Conservation (phyloP, 192 early-diverging fungal species). For the Haplosporangium gracile region DNA sequence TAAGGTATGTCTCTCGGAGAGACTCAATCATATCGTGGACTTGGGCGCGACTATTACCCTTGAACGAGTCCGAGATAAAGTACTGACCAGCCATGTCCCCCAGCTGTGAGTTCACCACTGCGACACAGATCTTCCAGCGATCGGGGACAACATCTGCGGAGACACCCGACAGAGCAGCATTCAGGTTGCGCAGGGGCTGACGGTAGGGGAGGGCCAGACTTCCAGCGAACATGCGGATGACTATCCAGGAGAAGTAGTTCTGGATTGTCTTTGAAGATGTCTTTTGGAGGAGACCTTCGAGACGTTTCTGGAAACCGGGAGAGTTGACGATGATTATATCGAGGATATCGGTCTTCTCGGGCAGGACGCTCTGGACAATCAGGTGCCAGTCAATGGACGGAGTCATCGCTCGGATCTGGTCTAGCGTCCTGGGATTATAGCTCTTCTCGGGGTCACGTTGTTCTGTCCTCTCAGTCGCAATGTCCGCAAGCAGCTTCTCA, state of each 20-base stretch:
- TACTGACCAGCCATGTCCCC: slow-evolving; percentile 57
- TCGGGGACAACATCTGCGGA: slow-evolving; percentile 54
- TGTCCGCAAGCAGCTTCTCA: slow-evolving; percentile 63
- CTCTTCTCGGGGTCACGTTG: slow-evolving; percentile 54
- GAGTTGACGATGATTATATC: slow-evolving; percentile 53
- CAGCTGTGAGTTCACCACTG: slow-evolving; percentile 35
- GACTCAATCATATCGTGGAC: slow-evolving; percentile 61
- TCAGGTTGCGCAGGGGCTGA: slow-evolving; percentile 49
- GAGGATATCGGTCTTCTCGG: slow-evolving; percentile 12
- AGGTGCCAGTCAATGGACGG: slow-evolving; percentile 56
- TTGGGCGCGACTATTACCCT: slow-evolving; percentile 50
- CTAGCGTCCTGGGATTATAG: slow-evolving; percentile 58
- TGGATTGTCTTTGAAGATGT: slow-evolving; percentile 52
- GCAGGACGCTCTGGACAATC: slow-evolving; percentile 30
- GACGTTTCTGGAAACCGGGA: slow-evolving; percentile 41
- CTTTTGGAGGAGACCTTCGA: slow-evolving; percentile 48
- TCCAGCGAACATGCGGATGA: slow-evolving; percentile 50
- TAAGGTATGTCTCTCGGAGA: slow-evolving; percentile 57
- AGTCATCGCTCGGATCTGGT: slow-evolving; percentile 33
- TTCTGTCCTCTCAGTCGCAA: slow-evolving; percentile 55
- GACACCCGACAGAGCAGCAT: slow-evolving; percentile 56
- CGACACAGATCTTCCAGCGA: slow-evolving; percentile 60
- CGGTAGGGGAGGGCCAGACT: slow-evolving; percentile 49
- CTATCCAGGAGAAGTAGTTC: slow-evolving; percentile 63
- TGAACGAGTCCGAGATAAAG: slow-evolving; percentile 53